A percentile compares a stretch with the other conserved stretches of the same genome.
These are phyloP conservation scores for Lolium rigidum DNA, from an alignment of 176 grass and related monocot genomes.

Conservation along the genomic window DNA sequence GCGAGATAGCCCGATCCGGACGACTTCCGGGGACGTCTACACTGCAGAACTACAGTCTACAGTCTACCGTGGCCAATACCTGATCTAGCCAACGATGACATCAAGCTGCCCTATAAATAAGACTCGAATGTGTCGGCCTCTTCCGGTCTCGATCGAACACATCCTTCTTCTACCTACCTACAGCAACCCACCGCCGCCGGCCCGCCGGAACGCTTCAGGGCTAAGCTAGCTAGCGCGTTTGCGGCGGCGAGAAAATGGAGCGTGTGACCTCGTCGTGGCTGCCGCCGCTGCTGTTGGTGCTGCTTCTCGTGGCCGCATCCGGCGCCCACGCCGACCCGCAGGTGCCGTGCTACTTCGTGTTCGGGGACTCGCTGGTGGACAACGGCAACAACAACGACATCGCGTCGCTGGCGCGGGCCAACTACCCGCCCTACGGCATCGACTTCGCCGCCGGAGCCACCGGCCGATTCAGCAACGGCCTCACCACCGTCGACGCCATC, in stretches of 20 bases:
- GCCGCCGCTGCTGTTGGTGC: background rate
- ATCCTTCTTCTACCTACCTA: background rate
- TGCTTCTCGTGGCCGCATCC: slow-evolving; percentile 25
- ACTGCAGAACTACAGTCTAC: background rate
- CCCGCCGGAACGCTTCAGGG: background rate
- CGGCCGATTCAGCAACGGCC: slow-evolving; percentile 88
- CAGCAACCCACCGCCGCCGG: background rate
- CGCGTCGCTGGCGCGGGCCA: slow-evolving; percentile 80
- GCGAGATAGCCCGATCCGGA: background rate
- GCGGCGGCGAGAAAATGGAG: background rate
- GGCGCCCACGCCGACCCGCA: slow-evolving; percentile 30
- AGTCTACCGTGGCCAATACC: background rate
- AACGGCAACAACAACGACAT: slow-evolving; percentile 97
- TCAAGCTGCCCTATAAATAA: slow-evolving; percentile 41
- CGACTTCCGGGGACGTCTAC: background rate
- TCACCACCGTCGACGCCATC: slow-evolving; percentile 78
- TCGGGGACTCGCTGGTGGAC: slow-evolving; percentile 89
- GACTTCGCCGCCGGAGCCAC: slow-evolving; percentile 74
- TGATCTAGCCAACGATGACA: background rate
- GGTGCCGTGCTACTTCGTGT: slow-evolving; percentile 91
- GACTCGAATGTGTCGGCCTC: slow-evolving; percentile 29
- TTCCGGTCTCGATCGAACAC: background rate
- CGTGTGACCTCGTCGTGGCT: background rate
- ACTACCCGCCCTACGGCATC: slow-evolving; percentile 88
- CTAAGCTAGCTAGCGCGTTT: background rate